Evolutionary conservation across 768 basidiomycete species (phyloP).

Genomic region (Lepiota venenata): DNA sequence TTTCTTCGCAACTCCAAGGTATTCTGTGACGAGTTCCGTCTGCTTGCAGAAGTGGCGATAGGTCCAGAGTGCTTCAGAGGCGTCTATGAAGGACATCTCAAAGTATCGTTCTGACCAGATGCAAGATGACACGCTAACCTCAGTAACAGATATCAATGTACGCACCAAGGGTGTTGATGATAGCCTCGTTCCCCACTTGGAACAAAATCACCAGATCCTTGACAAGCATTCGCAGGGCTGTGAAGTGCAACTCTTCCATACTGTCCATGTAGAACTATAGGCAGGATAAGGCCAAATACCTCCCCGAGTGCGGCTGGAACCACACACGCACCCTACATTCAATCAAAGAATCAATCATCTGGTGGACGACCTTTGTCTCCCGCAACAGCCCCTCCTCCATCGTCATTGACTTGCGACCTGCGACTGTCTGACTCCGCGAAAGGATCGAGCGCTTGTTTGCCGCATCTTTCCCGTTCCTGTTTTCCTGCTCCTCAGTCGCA

Average conservation of each 20-base stretch:
- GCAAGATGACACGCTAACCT: conserved; percentile 24
- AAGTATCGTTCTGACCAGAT: too few species aligned
- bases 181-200: conserved; percentile 95
- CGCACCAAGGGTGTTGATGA: conserved; percentile 74
- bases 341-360: conserved; percentile 82
- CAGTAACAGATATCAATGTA: conserved; percentile 17
- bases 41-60: conserved; percentile 95
- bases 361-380: too few species aligned
- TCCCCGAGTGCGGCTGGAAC: conserved; percentile 1
- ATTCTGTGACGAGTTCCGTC: conserved; percentile 91
- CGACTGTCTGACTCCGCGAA: conserved; percentile 69
- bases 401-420: conserved; percentile 84
- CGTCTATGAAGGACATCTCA: conserved; percentile 92
- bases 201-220: conserved; percentile 96
- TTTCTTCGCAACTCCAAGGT: conserved; percentile 89
- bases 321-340: conserved; percentile 76
- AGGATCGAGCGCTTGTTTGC: conserved; percentile 30
- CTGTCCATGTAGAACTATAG: conserved; percentile 90
- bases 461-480: conserved; percentile 29
- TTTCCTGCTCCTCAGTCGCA: conserved; percentile 42
- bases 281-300: background rate
- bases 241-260: conserved; percentile 85
- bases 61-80: conserved; percentile 74
- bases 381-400: conserved; percentile 93
- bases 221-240: conserved; percentile 88